Base-by-base conservation (phyloP, 495 filamentous ascomycete genomes). In the Thermochaetoides thermophila region DNA sequence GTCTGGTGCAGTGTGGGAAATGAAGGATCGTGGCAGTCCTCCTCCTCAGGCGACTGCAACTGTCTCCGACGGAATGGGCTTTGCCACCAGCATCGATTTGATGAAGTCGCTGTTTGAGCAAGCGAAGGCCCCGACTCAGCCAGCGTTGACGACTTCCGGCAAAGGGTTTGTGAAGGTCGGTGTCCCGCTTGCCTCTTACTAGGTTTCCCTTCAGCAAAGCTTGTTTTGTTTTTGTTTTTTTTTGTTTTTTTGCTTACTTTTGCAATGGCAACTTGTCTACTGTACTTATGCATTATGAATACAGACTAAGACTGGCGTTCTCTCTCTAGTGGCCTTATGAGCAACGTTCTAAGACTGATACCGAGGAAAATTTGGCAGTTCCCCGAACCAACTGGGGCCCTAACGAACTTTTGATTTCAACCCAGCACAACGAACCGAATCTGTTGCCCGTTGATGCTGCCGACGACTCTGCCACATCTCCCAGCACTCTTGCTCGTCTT, bases 51-150 rank as follows among this genome's bases (percentile, higher is more conserved):
- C 53, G 45, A 40, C 49, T 41, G 36, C 51, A 48, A 27, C 50
- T 53, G 55, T 61, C 6, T 44, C 57, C 8, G 66, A 68, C 29
- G 61, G 66, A 31, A 67, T 68, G 31, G 69, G 68, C 0, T 84
- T 92, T 49, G 60, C 71, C 4, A 86, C 73, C 14, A 81, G 74
- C 44, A 86, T 92, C 49, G 84, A 92, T 58, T 49, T 94, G 54
- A 91, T 92, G 84, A 79, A 91, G 45, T 91, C 83, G 28, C 50
- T 94, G 29, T 92, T 86, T 52, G 73, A 70, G 31, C 64, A 73
- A 43, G 70, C 76, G 7, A 68, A 59, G 47, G 55, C 52, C 13
- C 59, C 61, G 29, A 47, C 42, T 20, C 60, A 60, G 44, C 49
- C 54, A 36, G 36, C 43, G 23, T 53, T 56, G 35, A 45, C 61